Conservation (phyloP, 257 asterid species). For the Dorcoceras hygrometricum region DNA sequence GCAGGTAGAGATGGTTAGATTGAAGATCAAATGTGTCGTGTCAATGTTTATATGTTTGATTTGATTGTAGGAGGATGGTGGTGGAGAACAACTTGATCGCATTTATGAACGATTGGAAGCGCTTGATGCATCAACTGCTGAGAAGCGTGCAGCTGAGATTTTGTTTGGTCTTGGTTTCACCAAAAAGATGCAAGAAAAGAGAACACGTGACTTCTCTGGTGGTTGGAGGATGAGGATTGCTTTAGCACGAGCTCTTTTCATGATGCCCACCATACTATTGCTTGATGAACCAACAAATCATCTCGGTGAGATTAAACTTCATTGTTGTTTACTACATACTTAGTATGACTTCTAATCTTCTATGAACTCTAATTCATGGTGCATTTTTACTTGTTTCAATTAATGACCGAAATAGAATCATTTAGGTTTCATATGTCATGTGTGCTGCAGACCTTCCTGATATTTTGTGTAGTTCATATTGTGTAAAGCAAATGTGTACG, state of each 20-base stretch:
- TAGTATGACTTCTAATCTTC: not conserved
- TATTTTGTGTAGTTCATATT: not conserved
- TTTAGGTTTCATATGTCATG: not conserved
- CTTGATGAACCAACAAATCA: slow-evolving; percentile 99
- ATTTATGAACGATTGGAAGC: slow-evolving; percentile 91
- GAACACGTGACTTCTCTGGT: slow-evolving; percentile 93
- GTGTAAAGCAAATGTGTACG: not conserved
- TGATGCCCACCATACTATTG: slow-evolving; percentile 89
- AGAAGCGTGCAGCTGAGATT: slow-evolving; percentile 98
- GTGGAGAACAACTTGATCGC: slow-evolving; percentile 87
- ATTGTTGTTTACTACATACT: not conserved
- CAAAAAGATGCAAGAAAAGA: slow-evolving; percentile 90
- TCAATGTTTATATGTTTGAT: slow-evolving; percentile 4
- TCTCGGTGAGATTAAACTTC: slow-evolving; percentile 57
- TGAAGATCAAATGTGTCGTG: not conserved
- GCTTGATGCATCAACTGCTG: slow-evolving; percentile 89
- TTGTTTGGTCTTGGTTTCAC: slow-evolving; percentile 85
- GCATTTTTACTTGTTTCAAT: not conserved
- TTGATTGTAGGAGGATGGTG: slow-evolving; percentile 77
- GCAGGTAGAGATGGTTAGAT: slow-evolving; percentile 43
- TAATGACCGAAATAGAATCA: too few species aligned
- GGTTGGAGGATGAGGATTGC: slow-evolving; percentile 99
- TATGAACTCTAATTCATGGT: not conserved
- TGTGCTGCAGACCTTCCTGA: not conserved
- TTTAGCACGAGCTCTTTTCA: slow-evolving; percentile 90